A percentile compares a stretch with the other conserved stretches of the same genome.
These are phyloP conservation scores for Globisporangium cederbergense DNA, from an alignment of 352 stramenopile genomes.

Conservation along the genomic window DNA sequence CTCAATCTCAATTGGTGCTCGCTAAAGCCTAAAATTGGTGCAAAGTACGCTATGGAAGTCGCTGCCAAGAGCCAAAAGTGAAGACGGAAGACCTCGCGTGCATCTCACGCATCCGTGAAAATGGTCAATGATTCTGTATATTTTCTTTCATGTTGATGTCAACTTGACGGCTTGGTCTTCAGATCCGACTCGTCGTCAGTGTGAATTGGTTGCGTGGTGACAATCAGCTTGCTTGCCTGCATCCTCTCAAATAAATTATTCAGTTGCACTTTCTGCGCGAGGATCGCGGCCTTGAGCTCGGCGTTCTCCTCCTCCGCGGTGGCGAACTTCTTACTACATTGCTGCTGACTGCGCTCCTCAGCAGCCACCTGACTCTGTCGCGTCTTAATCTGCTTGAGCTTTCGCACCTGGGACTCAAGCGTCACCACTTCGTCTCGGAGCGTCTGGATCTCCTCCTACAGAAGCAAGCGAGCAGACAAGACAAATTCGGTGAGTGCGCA, in stretches of 20 bases:
- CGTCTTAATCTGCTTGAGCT: slow-evolving; percentile 13
- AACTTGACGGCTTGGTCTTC: neutral
- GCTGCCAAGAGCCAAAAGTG: slow-evolving; percentile 4
- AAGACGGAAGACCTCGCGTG: neutral
- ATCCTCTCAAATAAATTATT: slow-evolving; percentile 14
- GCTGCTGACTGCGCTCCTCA: neutral
- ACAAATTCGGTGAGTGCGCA: neutral
- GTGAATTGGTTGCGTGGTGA: neutral
- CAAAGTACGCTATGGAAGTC: slow-evolving; percentile 4
- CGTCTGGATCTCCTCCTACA: slow-evolving; percentile 11
- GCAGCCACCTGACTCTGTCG: neutral
- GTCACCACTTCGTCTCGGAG: slow-evolving; percentile 14
- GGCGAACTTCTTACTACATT: neutral
- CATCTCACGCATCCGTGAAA: neutral
- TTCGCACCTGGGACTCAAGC: slow-evolving; percentile 14
- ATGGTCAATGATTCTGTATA: neutral
- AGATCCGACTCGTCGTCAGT: neutral
- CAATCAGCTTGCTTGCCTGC: slow-evolving; percentile 9
- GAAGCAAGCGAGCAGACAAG: neutral
- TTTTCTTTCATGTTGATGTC: neutral
- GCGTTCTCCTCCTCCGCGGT: slow-evolving; percentile 5
- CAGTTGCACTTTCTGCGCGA: slow-evolving; percentile 14
- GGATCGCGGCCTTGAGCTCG: slow-evolving; percentile 17
- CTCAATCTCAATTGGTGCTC: slow-evolving; percentile 35
- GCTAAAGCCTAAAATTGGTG: slow-evolving; percentile 25